Evolutionary conservation across 164 flowering plant species (phyloP).

Genomic region (Platanus orientalis): DNA sequence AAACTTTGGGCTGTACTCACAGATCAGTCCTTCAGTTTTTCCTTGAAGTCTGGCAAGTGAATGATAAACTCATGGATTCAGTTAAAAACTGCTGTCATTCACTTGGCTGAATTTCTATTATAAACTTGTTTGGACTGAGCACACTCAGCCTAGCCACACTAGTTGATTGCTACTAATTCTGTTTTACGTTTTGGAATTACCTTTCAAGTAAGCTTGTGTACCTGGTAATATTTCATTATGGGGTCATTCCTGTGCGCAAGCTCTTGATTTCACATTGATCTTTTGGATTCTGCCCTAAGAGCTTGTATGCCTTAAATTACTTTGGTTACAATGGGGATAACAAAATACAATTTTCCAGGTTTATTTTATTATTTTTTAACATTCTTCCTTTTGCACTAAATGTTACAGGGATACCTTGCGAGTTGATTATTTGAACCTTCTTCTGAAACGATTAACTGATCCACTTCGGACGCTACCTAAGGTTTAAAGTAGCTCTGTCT

Average conservation of each 20-base stretch:
- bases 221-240: background rate
- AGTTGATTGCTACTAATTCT: background rate
- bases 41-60: no score
- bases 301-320: no score
- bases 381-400: conserved; percentile 7
- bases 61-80: no score
- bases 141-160: background rate
- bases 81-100: no score
- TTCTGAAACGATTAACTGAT: conserved; percentile 60
- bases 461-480: conserved; percentile 74
- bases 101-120: background rate
- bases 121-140: background rate
- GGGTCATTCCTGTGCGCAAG: no score
- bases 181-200: background rate
- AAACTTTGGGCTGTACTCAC: no score
- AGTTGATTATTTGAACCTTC: conserved; percentile 66
- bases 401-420: conserved; percentile 65
- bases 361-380: background rate
- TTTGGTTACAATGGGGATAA: no score
- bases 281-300: no score
- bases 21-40: no score
- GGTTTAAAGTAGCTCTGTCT: conserved; percentile 38
- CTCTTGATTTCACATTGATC: no score
- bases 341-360: no score
- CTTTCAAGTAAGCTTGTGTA: background rate